Evolutionary conservation across 441 rosid genomes (phyloP).

Genomic region (Eruca vesicaria): DNA sequence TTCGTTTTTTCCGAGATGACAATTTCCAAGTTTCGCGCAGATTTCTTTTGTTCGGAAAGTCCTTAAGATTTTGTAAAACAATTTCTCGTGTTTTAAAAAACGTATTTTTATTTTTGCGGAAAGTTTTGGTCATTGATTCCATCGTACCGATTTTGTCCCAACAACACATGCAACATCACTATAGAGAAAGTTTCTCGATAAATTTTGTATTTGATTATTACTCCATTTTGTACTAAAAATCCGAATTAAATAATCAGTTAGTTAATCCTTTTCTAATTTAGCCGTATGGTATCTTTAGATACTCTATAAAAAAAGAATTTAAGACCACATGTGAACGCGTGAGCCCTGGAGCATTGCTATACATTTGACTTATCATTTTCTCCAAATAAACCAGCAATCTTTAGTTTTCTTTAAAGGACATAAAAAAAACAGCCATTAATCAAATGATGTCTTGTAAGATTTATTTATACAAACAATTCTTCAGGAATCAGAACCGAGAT

Average conservation of each 20-base stretch:
- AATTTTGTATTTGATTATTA: too few relatives aligned
- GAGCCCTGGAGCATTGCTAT: neutral
- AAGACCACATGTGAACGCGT: constrained; percentile 22
- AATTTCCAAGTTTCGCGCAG: too few relatives aligned
- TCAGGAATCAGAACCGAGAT: neutral
- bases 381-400: neutral
- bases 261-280: neutral
- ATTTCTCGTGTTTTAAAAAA: too few relatives aligned
- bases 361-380: constrained; percentile 1
- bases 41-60: too few relatives aligned
- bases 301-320: too few relatives aligned
- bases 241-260: too few relatives aligned
- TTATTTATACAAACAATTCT: neutral
- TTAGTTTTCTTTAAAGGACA: neutral
- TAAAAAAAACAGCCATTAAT: neutral
- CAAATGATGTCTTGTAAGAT: neutral
- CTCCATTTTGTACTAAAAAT: neutral
- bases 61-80: too few relatives aligned
- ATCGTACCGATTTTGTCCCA: too few relatives aligned
- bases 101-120: too few relatives aligned
- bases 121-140: too few relatives aligned
- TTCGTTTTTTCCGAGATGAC: too few relatives aligned
- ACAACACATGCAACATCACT: too few relatives aligned
- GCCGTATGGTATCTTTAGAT: neutral
- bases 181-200: neutral